Evolutionary conservation across 2,329 filamentous ascomycete genomes (phyloP).

Genomic region (Alternaria sp.): DNA sequence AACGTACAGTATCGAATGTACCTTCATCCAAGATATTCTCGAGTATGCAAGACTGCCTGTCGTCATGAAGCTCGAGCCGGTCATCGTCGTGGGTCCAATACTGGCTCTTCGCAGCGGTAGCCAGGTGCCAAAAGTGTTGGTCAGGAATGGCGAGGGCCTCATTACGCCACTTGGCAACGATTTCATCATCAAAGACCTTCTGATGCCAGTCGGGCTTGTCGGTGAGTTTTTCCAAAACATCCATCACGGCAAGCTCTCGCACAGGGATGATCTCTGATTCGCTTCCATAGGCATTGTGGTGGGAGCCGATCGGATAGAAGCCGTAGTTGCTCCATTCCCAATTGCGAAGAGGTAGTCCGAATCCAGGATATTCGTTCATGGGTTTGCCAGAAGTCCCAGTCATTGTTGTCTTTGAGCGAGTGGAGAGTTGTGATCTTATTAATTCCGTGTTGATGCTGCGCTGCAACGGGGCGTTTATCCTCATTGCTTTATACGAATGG

Average conservation of each 20-base stretch:
- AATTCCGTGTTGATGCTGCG: not conserved
- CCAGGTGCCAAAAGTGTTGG: constrained; percentile 17
- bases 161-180: constrained; percentile 33
- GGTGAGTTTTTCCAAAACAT: constrained; percentile 50
- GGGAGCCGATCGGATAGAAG: constrained; percentile 25
- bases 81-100: constrained; percentile 4
- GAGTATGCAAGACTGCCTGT: not conserved
- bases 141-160: constrained; percentile 30
- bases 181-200: constrained; percentile 47
- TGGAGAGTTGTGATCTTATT: not conserved
- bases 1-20: constrained; percentile 24
- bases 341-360: constrained; percentile 24
- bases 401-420: not conserved
- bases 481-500: not conserved
- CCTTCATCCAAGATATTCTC: constrained; percentile 20
- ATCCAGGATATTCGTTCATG: constrained; percentile 21
- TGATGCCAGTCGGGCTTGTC: constrained; percentile 51
- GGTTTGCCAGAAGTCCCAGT: not conserved
- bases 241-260: constrained; percentile 50
- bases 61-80: not conserved
- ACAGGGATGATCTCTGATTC: constrained; percentile 31
- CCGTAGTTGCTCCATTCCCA: not conserved
- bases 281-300: constrained; percentile 6
- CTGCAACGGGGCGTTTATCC: no score
- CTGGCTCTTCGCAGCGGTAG: constrained; percentile 11